Evolutionary conservation across 176 grass and related monocot species (phyloP).

Genomic region (Ampelocalamus luodianensis): DNA sequence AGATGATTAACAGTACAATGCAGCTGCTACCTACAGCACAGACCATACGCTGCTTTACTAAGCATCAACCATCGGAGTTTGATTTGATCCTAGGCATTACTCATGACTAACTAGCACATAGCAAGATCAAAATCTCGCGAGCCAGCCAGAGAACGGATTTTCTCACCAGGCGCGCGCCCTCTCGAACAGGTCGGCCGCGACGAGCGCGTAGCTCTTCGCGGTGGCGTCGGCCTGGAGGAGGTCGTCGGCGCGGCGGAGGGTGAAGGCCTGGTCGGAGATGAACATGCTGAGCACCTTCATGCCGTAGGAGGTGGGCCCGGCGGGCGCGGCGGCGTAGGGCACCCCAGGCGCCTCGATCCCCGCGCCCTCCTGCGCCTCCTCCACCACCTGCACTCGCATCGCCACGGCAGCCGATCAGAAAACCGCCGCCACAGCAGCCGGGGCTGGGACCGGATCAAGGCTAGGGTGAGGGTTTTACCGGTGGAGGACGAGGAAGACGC

Average conservation of each 20-base stretch:
- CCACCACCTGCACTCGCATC: slow-evolving; percentile 72
- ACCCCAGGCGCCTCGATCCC: slow-evolving; percentile 51
- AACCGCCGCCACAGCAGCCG: too few species aligned
- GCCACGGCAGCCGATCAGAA: neutral
- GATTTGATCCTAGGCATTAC: too few species aligned
- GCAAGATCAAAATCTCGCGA: neutral
- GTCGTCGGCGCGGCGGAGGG: slow-evolving; percentile 59
- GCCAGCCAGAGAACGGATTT: neutral
- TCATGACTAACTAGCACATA: neutral
- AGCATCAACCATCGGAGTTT: neutral
- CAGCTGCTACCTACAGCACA: neutral
- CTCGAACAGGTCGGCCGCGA: slow-evolving; percentile 59
- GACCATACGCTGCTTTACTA: neutral
- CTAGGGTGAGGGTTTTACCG: slow-evolving; percentile 45
- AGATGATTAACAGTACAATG: neutral
- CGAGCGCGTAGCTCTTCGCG: slow-evolving; percentile 62
- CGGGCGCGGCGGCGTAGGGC: slow-evolving; percentile 48
- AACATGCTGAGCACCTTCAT: slow-evolving; percentile 68
- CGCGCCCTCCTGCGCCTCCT: slow-evolving; percentile 53
- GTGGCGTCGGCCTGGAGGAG: slow-evolving; percentile 25
- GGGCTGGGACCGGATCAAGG: neutral
- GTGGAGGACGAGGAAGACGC: slow-evolving; percentile 76
- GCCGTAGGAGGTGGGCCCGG: slow-evolving; percentile 24
- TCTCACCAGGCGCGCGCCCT: slow-evolving; percentile 62
- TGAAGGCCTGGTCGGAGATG: slow-evolving; percentile 68